These are phyloP conservation scores for Fraxinus xanthoxyloides DNA, from an alignment of 305 asterid species.

Conservation along the genomic window DNA sequence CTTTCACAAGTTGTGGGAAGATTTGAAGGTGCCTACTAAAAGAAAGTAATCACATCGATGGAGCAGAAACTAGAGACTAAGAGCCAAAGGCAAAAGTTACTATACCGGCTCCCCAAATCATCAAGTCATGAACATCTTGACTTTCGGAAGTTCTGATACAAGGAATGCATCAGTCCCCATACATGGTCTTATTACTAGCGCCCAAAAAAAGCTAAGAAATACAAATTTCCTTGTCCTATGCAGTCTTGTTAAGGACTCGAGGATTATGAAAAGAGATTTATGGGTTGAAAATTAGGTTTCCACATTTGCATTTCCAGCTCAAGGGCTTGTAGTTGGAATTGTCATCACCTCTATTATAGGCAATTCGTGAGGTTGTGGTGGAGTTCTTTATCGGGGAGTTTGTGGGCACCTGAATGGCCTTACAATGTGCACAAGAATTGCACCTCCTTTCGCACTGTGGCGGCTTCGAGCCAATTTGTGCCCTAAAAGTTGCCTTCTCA, in stretches of 20 bases:
- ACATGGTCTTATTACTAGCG: neutral
- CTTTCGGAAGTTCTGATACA: neutral
- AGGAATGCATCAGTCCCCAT: neutral
- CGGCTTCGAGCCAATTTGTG: constrained; percentile 68
- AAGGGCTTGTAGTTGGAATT: constrained; percentile 62
- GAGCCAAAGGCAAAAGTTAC: neutral
- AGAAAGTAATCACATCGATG: neutral
- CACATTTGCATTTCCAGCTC: constrained; percentile 71
- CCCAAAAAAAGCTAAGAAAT: neutral
- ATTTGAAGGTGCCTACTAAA: neutral
- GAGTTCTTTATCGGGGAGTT: constrained; percentile 44
- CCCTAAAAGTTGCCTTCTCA: constrained; percentile 27
- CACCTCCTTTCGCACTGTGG: constrained; percentile 72
- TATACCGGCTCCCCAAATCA: neutral
- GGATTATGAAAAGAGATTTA: constrained; percentile 10
- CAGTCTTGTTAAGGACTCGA: neutral
- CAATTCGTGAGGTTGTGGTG: constrained; percentile 2
- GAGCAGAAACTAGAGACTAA: neutral
- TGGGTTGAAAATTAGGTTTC: constrained; percentile 49
- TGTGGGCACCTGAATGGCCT: constrained; percentile 82
- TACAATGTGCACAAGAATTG: constrained; percentile 56
- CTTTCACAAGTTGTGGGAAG: neutral
- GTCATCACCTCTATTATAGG: constrained; percentile 35
- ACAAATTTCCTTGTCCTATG: neutral
- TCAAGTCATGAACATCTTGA: neutral